Evolutionary conservation across 2,329 filamentous ascomycete genomes (phyloP), one percentile per base, ranked within the genome.

Genomic region (Emmonsiellopsis sp.): DNA sequence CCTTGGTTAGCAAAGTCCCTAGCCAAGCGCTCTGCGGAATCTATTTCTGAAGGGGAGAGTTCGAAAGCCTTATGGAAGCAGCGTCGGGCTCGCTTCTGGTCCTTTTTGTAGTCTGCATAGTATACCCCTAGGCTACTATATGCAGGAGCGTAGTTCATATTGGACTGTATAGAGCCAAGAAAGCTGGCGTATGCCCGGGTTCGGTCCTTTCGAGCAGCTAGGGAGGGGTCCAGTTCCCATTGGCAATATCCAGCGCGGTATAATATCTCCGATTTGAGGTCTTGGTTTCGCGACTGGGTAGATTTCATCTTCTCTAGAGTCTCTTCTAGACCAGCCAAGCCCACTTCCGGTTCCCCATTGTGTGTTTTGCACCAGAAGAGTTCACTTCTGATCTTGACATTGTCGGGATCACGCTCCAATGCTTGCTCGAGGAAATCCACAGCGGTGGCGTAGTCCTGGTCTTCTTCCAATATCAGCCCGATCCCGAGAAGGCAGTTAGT

Each of bases 31-130:
- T 97, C 88, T 0, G 93, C 93, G 37, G 93, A 89, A 60, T 86
- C 78, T 1, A 95, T 81, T 65, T 98, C 93, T 0, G 87, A 85
- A 0, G 89, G 75, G 0, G 93, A 98, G 2, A 98, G 74, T 68
- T 98, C 93, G 49, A 98, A 87, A 0, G 93, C 93, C 67, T 97
- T 96, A 62, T 96, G 88, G 63, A 97, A 97, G 66, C 92, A 97
- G 58, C 87, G 85, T n/a, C 88, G 81, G 7, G 92, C 89, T 64
- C 94, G 79, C 63, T 85, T 87, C 69, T 84, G 89, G 68, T 97
- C 93, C 59, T 85, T 89, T 53, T 82, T 86, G 65, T 96, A 96
- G 63, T 97, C 92, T 5, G 85, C 83, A 65, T 96, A 98, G 72
- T 87, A 98, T 6, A 92, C 76, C 13, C 93, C 93, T 4, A 98